Percentiles rank a stretch among this genome's conserved stretches.
phyloP scores from a whole-genome alignment of 2,329 filamentous ascomycete species.

The Neopestalotiopsis sp. region DNA sequence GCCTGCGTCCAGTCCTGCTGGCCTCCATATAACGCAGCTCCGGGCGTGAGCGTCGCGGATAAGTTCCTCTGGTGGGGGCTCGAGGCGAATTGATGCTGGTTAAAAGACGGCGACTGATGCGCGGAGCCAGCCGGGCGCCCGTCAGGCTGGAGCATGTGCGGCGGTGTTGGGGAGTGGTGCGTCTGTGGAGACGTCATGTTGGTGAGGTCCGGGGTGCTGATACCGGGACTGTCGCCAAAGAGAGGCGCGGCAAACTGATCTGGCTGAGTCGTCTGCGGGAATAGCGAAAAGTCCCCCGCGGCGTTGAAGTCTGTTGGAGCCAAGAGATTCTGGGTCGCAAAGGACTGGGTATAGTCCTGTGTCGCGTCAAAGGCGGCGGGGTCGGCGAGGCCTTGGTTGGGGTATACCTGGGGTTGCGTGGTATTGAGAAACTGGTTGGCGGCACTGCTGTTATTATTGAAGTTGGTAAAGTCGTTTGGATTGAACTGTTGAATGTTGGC shows the following conservation, averaged over 20 bases:
- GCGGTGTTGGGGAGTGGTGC: constrained; percentile 62
- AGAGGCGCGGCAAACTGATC: constrained; percentile 66
- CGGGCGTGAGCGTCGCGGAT: constrained; percentile 58
- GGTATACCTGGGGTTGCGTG: constrained; percentile 52
- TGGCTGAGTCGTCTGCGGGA: constrained; percentile 58
- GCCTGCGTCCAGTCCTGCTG: constrained; percentile 61
- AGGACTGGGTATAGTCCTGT: constrained; percentile 44
- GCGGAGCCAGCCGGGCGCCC: constrained; percentile 55
- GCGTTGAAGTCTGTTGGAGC: constrained; percentile 51
- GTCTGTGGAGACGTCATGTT: constrained; percentile 61
- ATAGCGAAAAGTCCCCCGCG: constrained; percentile 67
- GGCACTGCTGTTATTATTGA: constrained; percentile 42
- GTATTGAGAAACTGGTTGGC: constrained; percentile 56
- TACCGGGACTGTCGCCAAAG: constrained; percentile 56
- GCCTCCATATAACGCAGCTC: constrained; percentile 60
- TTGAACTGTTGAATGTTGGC: constrained; percentile 46
- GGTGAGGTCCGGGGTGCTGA: constrained; percentile 53
- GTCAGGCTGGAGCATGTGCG: constrained; percentile 59
- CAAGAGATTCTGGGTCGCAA: constrained; percentile 51
- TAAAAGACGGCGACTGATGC: constrained; percentile 64
- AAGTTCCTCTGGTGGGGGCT: constrained; percentile 58
- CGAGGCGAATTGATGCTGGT: constrained; percentile 60
- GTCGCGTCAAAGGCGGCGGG: constrained; percentile 37
- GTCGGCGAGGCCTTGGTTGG: constrained; percentile 48
- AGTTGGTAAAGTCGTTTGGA: constrained; percentile 52